A percentile compares a stretch with the other conserved stretches of the same genome.
Evolutionary conservation across 2,329 filamentous ascomycete genomes (phyloP).

Genomic region (Alternaria brassicae): DNA sequence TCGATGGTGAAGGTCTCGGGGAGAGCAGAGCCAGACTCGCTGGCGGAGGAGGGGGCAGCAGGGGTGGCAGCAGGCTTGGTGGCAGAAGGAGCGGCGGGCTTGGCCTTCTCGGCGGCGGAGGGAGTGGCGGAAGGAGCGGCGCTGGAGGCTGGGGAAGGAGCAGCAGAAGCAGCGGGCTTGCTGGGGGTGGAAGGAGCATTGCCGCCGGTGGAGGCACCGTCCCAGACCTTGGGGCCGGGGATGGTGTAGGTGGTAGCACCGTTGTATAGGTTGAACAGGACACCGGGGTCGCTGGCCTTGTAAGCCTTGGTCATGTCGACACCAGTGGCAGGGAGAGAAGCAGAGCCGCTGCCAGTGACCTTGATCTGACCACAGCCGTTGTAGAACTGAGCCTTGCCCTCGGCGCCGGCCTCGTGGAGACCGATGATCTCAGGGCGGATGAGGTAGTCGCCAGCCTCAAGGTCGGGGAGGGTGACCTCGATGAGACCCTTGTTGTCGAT

Average conservation of each 20-base stretch:
- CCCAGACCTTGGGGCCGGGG: constrained; percentile 51
- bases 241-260: constrained; percentile 46
- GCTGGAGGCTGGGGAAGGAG: constrained; percentile 13
- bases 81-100: constrained; percentile 15
- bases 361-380: constrained; percentile 53
- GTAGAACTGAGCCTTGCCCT: constrained; percentile 53
- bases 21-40: constrained; percentile 29
- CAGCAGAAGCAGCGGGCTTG: constrained; percentile 5
- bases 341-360: constrained; percentile 41
- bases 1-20: constrained; percentile 40
- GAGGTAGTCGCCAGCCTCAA: constrained; percentile 51
- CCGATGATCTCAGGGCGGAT: constrained; percentile 54
- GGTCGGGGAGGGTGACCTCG: constrained; percentile 48
- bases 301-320: constrained; percentile 58
- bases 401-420: constrained; percentile 48
- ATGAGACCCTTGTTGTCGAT: constrained; percentile 51
- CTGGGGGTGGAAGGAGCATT: constrained; percentile 21
- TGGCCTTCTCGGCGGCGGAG: constrained; percentile 10
- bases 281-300: constrained; percentile 49
- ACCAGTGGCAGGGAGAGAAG: constrained; percentile 39
- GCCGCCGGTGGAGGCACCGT: constrained; percentile 28
- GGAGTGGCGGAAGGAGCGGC: constrained; percentile 16
- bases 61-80: constrained; percentile 10
- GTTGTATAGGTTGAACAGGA: constrained; percentile 52
- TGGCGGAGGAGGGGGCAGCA: constrained; percentile 17